These are phyloP conservation scores for Schizochytrium sp. DNA, from an alignment of 108 stramenopile genomes.

Conservation along the genomic window DNA sequence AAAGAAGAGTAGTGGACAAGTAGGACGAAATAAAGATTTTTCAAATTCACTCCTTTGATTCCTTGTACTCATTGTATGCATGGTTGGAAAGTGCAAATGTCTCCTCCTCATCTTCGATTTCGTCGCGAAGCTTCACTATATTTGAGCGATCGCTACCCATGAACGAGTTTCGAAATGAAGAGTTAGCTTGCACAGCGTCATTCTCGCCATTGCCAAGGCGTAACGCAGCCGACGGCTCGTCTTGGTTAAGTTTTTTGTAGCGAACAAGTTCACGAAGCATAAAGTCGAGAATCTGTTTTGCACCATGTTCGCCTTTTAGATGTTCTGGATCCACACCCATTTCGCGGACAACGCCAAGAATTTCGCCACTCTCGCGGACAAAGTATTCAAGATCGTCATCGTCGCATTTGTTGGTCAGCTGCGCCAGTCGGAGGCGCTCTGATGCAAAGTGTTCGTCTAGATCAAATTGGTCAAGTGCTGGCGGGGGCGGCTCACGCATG, in stretches of 20 bases:
- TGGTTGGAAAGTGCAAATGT: not conserved
- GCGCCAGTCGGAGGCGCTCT: slow-evolving; percentile 78
- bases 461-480: slow-evolving; percentile 87
- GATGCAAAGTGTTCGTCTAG: slow-evolving; percentile 86
- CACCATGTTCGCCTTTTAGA: slow-evolving; percentile 56
- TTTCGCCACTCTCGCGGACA: slow-evolving; percentile 80
- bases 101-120: no score
- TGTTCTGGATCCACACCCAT: slow-evolving; percentile 56
- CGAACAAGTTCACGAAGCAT: slow-evolving; percentile 65
- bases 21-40: no score
- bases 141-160: no score
- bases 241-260: slow-evolving; percentile 67
- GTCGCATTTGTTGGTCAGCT: slow-evolving; percentile 82
- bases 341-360: slow-evolving; percentile 73
- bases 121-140: no score
- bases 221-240: not conserved
- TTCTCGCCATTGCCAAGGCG: not conserved
- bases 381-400: slow-evolving; percentile 80
- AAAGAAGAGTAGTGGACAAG: no score
- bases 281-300: slow-evolving; percentile 68
- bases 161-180: no score
- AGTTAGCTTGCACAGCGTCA: not conserved
- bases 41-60: not conserved
- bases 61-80: not conserved
- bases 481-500: slow-evolving; percentile 79